Percentiles rank a stretch among this genome's conserved stretches.
These are phyloP conservation scores for Aspergillus felis DNA, from an alignment of 2,329 filamentous ascomycete genomes.

Conservation along the genomic window DNA sequence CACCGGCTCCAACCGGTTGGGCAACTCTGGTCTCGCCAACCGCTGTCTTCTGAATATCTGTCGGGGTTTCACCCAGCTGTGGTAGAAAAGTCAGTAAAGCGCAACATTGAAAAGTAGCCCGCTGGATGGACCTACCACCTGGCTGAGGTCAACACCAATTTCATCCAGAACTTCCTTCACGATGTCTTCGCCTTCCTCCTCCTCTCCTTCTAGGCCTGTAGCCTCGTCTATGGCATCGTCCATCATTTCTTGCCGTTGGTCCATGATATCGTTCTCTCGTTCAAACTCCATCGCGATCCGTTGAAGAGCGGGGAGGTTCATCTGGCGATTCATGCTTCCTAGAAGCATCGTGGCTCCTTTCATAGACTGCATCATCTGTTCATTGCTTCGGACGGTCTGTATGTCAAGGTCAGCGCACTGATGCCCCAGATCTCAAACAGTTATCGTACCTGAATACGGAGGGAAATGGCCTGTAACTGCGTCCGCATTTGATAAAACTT, in stretches of 20 bases:
- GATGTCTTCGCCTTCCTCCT: conserved; percentile 95
- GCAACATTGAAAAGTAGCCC: neutral
- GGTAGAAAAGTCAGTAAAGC: conserved; percentile 19
- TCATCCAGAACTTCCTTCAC: conserved; percentile 96
- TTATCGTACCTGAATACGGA: conserved; percentile 76
- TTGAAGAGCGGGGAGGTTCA: conserved; percentile 94
- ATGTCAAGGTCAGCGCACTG: conserved; percentile 8
- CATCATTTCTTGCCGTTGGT: conserved; percentile 99
- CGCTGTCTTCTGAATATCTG: conserved; percentile 70
- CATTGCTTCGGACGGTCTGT: conserved; percentile 93
- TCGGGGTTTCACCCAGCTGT: conserved; percentile 88
- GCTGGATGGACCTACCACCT: conserved; percentile 62
- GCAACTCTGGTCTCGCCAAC: conserved; percentile 75
- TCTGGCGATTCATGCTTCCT: conserved; percentile 94
- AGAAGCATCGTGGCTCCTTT: conserved; percentile 91
- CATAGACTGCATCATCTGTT: conserved; percentile 99
- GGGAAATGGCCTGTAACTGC: conserved; percentile 90
- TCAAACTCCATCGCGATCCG: conserved; percentile 99
- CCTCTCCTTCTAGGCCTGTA: conserved; percentile 74
- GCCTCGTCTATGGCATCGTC: conserved; percentile 97
- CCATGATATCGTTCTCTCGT: conserved; percentile 98
- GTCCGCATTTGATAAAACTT: conserved; percentile 99
- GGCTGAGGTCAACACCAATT: conserved; percentile 89
- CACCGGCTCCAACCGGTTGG: conserved; percentile 65
- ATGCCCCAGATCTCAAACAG: neutral